Conservation (phyloP, 306 rosid genomes). For the Dalbergia cochinchinensis region DNA sequence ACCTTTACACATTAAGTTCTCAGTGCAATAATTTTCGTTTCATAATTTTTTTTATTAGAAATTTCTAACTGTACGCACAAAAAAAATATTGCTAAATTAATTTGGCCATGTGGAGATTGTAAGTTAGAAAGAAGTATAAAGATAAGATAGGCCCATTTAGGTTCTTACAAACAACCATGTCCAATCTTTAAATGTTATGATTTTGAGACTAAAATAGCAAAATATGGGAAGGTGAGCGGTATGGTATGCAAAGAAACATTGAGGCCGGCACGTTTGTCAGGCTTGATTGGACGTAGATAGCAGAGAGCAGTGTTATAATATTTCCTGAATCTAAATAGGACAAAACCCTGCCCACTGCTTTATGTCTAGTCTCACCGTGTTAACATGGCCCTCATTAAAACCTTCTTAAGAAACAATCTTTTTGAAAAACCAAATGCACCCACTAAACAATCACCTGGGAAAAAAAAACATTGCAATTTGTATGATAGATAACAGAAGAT, state of each 20-base stretch:
- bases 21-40: no score
- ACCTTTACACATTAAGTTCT: no score
- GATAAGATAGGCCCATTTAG: background rate
- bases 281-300: constrained; percentile 23
- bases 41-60: no score
- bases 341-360: constrained; percentile 20
- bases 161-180: background rate
- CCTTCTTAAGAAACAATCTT: background rate
- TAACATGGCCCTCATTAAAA: background rate
- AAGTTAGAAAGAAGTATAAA: no score
- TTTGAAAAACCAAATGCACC: background rate
- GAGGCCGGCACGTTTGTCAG: constrained; percentile 44
- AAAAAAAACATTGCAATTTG: no score
- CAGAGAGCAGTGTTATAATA: background rate
- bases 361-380: background rate
- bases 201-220: background rate
- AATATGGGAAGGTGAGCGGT: constrained; percentile 1
- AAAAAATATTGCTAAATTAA: no score
- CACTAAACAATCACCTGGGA: background rate
- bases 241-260: constrained; percentile 1
- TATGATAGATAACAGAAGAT: no score
- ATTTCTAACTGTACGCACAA: no score
- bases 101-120: no score
- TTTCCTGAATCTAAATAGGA: constrained; percentile 27
- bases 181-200: background rate